Base-by-base conservation (phyloP, 176 grass and related monocot species). In the Paspalum vaginatum region DNA sequence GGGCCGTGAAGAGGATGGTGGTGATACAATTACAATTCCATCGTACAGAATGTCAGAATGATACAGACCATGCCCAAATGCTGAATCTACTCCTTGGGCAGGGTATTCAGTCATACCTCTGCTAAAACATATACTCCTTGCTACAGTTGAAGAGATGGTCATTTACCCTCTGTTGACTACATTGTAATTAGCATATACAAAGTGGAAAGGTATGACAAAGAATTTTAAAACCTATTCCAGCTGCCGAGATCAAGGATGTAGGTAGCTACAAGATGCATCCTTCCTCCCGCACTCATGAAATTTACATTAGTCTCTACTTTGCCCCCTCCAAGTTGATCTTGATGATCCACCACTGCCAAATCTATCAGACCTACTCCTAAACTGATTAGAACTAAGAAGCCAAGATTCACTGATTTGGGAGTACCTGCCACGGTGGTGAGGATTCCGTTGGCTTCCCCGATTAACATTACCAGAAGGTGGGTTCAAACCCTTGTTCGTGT, bases 201-300 rank as follows among this genome's bases (percentile, higher is more conserved):
- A 82, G 73, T 52, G 55, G 67, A 64, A 84, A 60, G 45, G 69
- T 84, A 75, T 83, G 80, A 21, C 39, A 87, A 72, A 85, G 82
- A 85, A 74, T 69, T 84, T 65, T 46, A 74, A 85, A 81, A 77
- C 58, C 27, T 71, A 73, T 84, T 47, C 37, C 83, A 78, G 81
- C 74, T 59, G 59, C 63, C 43, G 75, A 80, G 25, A 84, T 91
- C 76, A 88, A 54, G 71, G 85, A 87, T 95, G 93, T 67, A 86
- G 61, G 76, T 87, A 91, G 51, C 90, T 95, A 91, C 96, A 98
- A 24, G 86, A 95, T 51, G 96, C 81, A 79, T 86, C 96, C 88
- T 95, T 99, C 76, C 88, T 90, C 44, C 97, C 72, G 70, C 56
- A 84, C 79, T 98, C 88, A 48, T 93, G 41, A 81, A 92, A 99